phyloP scores from a whole-genome alignment of 2,329 filamentous ascomycete species.

The Claviceps sp. region DNA sequence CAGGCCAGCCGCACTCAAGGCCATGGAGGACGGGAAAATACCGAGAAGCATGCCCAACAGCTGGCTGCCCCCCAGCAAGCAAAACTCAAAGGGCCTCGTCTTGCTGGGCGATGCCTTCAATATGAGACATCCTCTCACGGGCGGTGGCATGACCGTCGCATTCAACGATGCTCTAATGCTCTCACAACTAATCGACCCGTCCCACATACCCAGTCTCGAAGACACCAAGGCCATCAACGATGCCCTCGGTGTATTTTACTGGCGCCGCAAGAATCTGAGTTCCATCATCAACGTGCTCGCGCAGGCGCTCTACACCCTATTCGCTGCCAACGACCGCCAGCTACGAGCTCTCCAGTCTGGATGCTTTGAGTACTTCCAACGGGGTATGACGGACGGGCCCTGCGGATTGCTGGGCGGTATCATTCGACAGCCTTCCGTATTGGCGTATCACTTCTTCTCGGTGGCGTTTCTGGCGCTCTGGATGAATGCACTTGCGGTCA shows the following conservation, averaged over 20 bases:
- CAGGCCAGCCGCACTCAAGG: slow-evolving; percentile 59
- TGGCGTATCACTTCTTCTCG: slow-evolving; percentile 88
- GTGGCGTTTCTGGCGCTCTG: slow-evolving; percentile 84
- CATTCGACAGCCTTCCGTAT: slow-evolving; percentile 59
- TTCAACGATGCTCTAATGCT: slow-evolving; percentile 84
- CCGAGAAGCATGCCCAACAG: slow-evolving; percentile 87
- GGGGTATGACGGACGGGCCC: slow-evolving; percentile 62
- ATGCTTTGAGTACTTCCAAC: slow-evolving; percentile 86
- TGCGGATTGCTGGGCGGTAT: slow-evolving; percentile 72
- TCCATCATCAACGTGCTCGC: slow-evolving; percentile 96
- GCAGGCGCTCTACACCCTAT: slow-evolving; percentile 81
- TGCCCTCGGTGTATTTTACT: slow-evolving; percentile 70
- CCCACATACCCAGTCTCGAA: slow-evolving; percentile 52
- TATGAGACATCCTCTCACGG: slow-evolving; percentile 97
- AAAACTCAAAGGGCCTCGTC: slow-evolving; percentile 49
- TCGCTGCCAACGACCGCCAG: slow-evolving; percentile 69
- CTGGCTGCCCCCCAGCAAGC: slow-evolving; percentile 66
- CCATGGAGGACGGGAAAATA: slow-evolving; percentile 65
- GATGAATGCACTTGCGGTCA: slow-evolving; percentile 32
- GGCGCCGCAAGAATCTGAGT: slow-evolving; percentile 68
- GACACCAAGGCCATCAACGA: slow-evolving; percentile 51
- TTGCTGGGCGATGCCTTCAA: slow-evolving; percentile 92
- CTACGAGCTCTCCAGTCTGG: slow-evolving; percentile 72
- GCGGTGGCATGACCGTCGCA: slow-evolving; percentile 95
- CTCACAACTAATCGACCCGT: slow-evolving; percentile 57